Base-by-base conservation (phyloP, 208 protist genomes). In the Leishmania gerbilli region DNA sequence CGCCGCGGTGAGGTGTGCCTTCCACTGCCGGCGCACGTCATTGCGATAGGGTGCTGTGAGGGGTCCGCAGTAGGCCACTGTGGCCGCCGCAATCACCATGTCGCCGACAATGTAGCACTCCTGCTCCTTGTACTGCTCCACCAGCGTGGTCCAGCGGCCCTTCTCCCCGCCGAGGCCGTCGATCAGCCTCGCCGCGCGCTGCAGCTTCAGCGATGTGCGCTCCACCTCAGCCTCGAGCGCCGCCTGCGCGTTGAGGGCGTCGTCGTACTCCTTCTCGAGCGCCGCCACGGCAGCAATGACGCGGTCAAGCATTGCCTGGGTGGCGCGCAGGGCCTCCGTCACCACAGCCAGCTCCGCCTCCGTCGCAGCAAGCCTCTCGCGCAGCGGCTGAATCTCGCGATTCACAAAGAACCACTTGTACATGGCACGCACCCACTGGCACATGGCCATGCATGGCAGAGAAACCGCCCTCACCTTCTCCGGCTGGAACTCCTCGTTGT, bases 381-480 rank as follows among this genome's bases (percentile, higher is more conserved):
- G 92, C 79, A 99, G 96, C 6, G 98, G 98, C 79, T 97, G 91
- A 71, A 99, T 99, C 76, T 96, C 91, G 62, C 96, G 97, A 81
- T 98, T 97, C 21, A 99, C 98, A 83, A 98, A 96, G 88, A 99
- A 98, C 92, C 99, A 99, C 82, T 96, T 96, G 90, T 99, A 96
- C 98, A 99, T 99, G 77, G 99, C 98, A 31, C 96, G 95, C 81
- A 99, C 98, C 98, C 98, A 99, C 83, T 96, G 89, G 84, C 98
- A 99, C 92, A 99, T 99, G 79, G 98, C 97, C 87, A 98, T 99
- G 88, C 98, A 99, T 49, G 99, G 98, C 84, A 98, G 92, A 24
- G 98, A 99, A 2, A 99, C 98, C 40, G 95, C 93, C 64, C 91
- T 90, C 55, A 98, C 95, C 86, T 97, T 97, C 56, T 97, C 92